Percentiles rank a stretch among this genome's conserved stretches.
Evolutionary conservation across 2,329 filamentous ascomycete genomes (phyloP).

Genomic region (Zasmidium angulare): DNA sequence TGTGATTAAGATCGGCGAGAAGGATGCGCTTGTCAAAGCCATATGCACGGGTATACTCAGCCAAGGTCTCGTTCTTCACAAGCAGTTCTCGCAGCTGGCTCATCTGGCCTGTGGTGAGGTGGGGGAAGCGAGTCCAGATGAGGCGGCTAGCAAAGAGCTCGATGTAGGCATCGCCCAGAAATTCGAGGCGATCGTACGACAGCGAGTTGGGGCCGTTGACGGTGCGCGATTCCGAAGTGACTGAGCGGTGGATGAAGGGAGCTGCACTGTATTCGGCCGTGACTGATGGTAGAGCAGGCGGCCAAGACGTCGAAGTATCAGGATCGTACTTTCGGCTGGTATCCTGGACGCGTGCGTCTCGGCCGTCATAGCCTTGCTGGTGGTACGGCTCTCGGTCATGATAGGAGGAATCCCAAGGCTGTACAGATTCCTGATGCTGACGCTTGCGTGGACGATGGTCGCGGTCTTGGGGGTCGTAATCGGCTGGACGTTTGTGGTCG

Average conservation of each 20-base stretch:
- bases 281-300: slow-evolving; percentile 33
- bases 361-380: neutral
- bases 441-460: neutral
- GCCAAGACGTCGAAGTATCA: slow-evolving; percentile 10
- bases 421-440: neutral
- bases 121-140: slow-evolving; percentile 70
- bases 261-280: slow-evolving; percentile 7
- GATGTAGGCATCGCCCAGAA: slow-evolving; percentile 83
- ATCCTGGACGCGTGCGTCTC: neutral
- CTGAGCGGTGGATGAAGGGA: slow-evolving; percentile 37
- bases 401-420: no score
- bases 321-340: neutral
- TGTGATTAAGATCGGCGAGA: slow-evolving; percentile 39
- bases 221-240: slow-evolving; percentile 20
- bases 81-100: slow-evolving; percentile 76
- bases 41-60: slow-evolving; percentile 68
- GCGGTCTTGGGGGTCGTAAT: slow-evolving; percentile 11
- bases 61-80: slow-evolving; percentile 77
- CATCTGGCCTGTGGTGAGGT: slow-evolving; percentile 65
- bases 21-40: slow-evolving; percentile 65
- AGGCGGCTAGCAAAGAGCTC: slow-evolving; percentile 74
- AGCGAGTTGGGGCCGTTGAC: slow-evolving; percentile 26
- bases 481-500: slow-evolving; percentile 17
- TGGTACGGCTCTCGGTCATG: neutral
- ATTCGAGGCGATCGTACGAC: slow-evolving; percentile 81